Evolutionary conservation across 306 rosid genomes (phyloP).

Genomic region (Vigna hirtella): DNA sequence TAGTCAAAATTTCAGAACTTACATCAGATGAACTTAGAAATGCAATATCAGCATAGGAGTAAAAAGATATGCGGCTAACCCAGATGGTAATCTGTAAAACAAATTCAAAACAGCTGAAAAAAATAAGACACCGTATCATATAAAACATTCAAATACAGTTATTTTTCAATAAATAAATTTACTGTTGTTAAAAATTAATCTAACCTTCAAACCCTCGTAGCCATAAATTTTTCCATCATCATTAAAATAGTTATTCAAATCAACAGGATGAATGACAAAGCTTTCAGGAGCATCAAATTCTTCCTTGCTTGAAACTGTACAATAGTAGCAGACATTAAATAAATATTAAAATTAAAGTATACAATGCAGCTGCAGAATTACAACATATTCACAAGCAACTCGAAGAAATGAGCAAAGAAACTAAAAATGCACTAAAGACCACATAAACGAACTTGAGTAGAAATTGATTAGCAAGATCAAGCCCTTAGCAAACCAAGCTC

Average conservation of each 20-base stretch:
- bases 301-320: constrained; percentile 76
- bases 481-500: background rate
- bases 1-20: constrained; percentile 47
- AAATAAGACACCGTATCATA: background rate
- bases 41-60: constrained; percentile 73
- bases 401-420: background rate
- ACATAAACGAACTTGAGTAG: background rate
- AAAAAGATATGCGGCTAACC: constrained; percentile 84
- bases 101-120: constrained; percentile 35
- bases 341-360: background rate
- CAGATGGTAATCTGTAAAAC: constrained; percentile 77
- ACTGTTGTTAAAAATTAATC: background rate
- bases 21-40: constrained; percentile 79
- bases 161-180: background rate
- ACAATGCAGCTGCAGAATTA: background rate
- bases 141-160: background rate
- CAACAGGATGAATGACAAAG: constrained; percentile 65
- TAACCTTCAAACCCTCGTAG: constrained; percentile 85
- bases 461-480: background rate
- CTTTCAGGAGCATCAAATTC: constrained; percentile 63
- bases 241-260: constrained; percentile 70
- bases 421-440: background rate
- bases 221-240: constrained; percentile 91
- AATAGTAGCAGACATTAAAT: constrained; percentile 11
- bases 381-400: background rate